Percentiles rank a stretch among this genome's conserved stretches.
Conservation (phyloP, 2,329 filamentous ascomycete species). For the Lachnellula cervina region DNA sequence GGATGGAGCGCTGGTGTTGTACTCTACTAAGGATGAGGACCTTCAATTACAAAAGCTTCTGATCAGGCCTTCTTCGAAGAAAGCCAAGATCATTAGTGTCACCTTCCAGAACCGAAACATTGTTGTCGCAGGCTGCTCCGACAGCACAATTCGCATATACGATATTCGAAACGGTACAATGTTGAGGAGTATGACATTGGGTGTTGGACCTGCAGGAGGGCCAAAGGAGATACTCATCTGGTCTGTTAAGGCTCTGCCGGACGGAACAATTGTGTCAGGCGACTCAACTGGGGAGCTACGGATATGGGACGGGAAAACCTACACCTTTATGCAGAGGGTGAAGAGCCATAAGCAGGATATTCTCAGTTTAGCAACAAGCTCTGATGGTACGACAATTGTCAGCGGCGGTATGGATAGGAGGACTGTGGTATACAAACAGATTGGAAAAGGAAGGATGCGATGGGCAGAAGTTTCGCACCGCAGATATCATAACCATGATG, state of each 20-base stretch:
- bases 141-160: constrained; percentile 89
- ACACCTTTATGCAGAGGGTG: constrained; percentile 80
- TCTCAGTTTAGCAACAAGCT: constrained; percentile 76
- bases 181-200: constrained; percentile 78
- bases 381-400: constrained; percentile 75
- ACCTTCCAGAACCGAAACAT: constrained; percentile 80
- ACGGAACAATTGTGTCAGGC: constrained; percentile 87
- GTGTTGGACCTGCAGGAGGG: constrained; percentile 69
- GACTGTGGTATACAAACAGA: constrained; percentile 75
- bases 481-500: constrained; percentile 87
- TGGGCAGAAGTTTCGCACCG: constrained; percentile 87
- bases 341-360: constrained; percentile 87
- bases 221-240: constrained; percentile 86
- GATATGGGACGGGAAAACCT: constrained; percentile 91
- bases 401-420: constrained; percentile 89
- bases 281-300: constrained; percentile 92
- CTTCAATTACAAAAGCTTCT: constrained; percentile 75
- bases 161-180: constrained; percentile 75
- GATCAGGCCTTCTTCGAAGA: constrained; percentile 72
- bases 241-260: constrained; percentile 83
- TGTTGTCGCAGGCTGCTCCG: constrained; percentile 88
- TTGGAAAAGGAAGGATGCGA: constrained; percentile 52
- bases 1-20: constrained; percentile 81
- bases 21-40: constrained; percentile 81
- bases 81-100: constrained; percentile 84